A percentile compares a stretch with the other conserved stretches of the same genome.
Evolutionary conservation across 495 filamentous ascomycete species (phyloP).

Genomic region (Lindgomyces ingoldianus): DNA sequence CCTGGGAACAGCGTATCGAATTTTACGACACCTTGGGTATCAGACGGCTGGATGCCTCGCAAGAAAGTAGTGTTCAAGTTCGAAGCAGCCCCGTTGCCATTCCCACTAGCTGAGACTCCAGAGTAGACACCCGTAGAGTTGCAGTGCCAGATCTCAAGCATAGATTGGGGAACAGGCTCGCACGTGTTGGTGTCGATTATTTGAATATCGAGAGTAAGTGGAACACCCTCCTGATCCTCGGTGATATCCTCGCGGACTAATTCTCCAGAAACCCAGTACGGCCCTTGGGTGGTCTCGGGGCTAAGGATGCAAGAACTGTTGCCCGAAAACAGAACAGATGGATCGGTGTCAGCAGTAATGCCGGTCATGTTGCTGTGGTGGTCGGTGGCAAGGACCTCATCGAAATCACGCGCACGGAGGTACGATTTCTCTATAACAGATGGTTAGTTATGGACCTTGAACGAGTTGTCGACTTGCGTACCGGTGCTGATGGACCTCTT

Average conservation of each 20-base stretch:
- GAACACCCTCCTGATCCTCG: conserved; percentile 58
- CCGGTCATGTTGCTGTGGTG: conserved; percentile 52
- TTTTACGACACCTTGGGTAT: conserved; percentile 52
- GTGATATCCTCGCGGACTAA: conserved; percentile 55
- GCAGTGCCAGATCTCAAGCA: conserved; percentile 62
- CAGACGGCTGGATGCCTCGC: conserved; percentile 54
- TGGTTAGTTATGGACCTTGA: not conserved
- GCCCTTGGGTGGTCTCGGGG: conserved; percentile 33
- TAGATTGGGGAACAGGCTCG: conserved; percentile 54
- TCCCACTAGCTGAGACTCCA: conserved; percentile 22
- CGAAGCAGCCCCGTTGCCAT: conserved; percentile 30
- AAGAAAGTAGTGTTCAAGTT: conserved; percentile 53
- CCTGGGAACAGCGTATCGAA: conserved; percentile 59
- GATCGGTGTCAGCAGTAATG: conserved; percentile 53
- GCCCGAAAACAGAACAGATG: conserved; percentile 54
- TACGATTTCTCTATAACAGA: conserved; percentile 4
- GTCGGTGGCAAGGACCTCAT: conserved; percentile 46
- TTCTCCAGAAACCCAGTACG: conserved; percentile 45
- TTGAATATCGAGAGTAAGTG: conserved; percentile 56
- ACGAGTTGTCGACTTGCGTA: conserved; percentile 6
- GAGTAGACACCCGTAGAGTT: conserved; percentile 55
- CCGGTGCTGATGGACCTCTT: conserved; percentile 9
- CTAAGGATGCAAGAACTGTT: conserved; percentile 34
- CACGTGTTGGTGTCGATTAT: conserved; percentile 30
- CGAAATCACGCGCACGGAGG: conserved; percentile 47